Conservation (phyloP, 495 filamentous ascomycete genomes). For the Podospora pseudopauciseta region DNA sequence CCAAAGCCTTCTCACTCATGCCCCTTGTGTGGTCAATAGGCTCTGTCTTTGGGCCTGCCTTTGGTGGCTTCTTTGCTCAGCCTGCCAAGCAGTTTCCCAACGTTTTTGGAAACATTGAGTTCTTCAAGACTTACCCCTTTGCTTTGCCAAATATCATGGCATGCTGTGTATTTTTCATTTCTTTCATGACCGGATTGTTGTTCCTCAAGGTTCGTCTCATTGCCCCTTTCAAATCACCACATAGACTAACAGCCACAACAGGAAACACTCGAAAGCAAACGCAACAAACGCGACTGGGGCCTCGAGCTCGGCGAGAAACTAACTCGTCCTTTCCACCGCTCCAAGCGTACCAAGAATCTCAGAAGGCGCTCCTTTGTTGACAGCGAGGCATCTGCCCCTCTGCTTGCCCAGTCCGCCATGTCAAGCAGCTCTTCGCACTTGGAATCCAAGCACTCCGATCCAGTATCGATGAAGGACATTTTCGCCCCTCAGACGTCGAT, state of each 20-base stretch:
- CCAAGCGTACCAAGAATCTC: conserved; percentile 20
- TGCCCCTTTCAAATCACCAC: conserved; percentile 6
- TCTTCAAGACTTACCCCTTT: conserved; percentile 75
- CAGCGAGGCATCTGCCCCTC: conserved; percentile 41
- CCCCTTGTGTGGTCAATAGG: conserved; percentile 77
- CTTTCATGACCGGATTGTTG: conserved; percentile 63
- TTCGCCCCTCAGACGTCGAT: conserved; percentile 73
- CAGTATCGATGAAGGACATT: conserved; percentile 59
- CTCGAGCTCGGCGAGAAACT: conserved; percentile 58
- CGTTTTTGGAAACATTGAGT: conserved; percentile 61
- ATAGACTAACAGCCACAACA: conserved; percentile 25
- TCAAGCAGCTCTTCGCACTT: background rate
- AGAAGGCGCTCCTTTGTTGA: conserved; percentile 43
- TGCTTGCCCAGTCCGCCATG: conserved; percentile 37
- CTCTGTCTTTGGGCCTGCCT: conserved; percentile 80
- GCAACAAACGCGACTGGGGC: conserved; percentile 63
- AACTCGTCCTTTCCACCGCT: conserved; percentile 33
- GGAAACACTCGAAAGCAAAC: conserved; percentile 70
- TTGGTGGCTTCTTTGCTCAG: conserved; percentile 80
- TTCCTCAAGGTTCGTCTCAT: conserved; percentile 54
- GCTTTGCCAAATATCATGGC: conserved; percentile 76
- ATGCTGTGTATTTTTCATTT: conserved; percentile 66
- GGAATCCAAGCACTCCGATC: conserved; percentile 12
- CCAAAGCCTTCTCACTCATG: conserved; percentile 80
- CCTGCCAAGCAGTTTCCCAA: conserved; percentile 66